phyloP scores from a whole-genome alignment of 805 yeast genomes.

The Debaryomyces hansenii region DNA sequence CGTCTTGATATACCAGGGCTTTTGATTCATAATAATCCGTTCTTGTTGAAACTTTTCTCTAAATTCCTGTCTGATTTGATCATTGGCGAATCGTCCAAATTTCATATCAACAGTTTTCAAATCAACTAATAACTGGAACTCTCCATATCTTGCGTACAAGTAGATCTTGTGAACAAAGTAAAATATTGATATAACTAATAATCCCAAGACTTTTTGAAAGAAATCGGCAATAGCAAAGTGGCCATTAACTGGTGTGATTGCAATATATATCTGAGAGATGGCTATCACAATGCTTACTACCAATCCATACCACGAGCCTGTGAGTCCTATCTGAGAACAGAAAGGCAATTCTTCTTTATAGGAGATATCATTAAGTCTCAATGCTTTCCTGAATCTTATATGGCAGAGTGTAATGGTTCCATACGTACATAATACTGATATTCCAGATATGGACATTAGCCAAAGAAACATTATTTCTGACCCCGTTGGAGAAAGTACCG shows the following conservation, averaged over 20 bases:
- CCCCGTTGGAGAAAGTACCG: conserved; percentile 7
- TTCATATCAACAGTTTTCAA: conserved; percentile 2
- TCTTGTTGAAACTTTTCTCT: not conserved
- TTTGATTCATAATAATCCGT: not conserved
- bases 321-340: conserved; percentile 24
- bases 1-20: conserved; percentile 6
- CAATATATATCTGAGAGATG: conserved; percentile 39
- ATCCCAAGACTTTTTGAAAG: conserved; percentile 56
- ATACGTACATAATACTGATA: conserved; percentile 28
- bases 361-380: conserved; percentile 19
- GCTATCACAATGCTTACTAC: conserved; percentile 25
- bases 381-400: conserved; percentile 28
- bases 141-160: conserved; percentile 18
- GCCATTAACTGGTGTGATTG: conserved; percentile 32
- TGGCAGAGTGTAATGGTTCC: conserved; percentile 32
- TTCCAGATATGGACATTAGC: conserved; percentile 30
- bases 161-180: conserved; percentile 55
- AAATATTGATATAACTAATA: conserved; percentile 39
- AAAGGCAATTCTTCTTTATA: conserved; percentile 30
- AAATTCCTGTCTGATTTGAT: not conserved
- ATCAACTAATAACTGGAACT: conserved; percentile 1
- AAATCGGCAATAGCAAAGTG: conserved; percentile 39
- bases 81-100: conserved; percentile 2
- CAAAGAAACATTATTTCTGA: conserved; percentile 26
- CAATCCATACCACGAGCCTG: conserved; percentile 35